phyloP scores from a whole-genome alignment of 164 flowering plant species.

The Umbilicus rupestris region DNA sequence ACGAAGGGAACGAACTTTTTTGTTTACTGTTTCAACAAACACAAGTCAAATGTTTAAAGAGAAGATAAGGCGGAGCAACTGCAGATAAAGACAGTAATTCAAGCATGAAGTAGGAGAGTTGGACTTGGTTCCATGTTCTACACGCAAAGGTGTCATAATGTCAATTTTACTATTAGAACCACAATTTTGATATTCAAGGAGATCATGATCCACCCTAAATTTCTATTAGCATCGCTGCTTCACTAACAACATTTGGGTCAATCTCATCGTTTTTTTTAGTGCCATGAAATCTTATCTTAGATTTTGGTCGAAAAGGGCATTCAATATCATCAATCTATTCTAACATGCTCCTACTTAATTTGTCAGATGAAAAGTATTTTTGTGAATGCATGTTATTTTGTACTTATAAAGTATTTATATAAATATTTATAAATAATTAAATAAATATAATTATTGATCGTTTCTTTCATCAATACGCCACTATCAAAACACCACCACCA shows the following conservation, averaged over 20 bases:
- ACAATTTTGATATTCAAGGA: not conserved
- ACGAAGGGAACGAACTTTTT: not conserved
- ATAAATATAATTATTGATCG: no score
- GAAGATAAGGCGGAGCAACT: not conserved
- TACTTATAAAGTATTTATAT: no score
- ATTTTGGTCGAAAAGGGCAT: not conserved
- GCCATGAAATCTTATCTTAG: constrained; percentile 2
- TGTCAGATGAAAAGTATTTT: no score
- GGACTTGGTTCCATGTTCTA: not conserved
- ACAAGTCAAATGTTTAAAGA: not conserved
- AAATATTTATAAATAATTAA: no score
- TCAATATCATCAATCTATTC: not conserved
- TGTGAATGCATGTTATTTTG: no score
- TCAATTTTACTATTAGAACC: not conserved
- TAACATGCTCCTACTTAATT: no score
- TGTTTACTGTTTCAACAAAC: not conserved
- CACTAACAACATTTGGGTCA: not conserved
- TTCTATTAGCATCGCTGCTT: no score
- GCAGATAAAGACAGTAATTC: not conserved
- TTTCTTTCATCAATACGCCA: no score
- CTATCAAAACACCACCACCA: no score
- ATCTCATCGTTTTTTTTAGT: not conserved
- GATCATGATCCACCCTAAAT: not conserved
- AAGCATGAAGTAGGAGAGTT: not conserved
- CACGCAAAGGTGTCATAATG: constrained; percentile 5